These are phyloP conservation scores for Selaginella tamariscina DNA, from an alignment of 75 land plant genomes.

Conservation along the genomic window DNA sequence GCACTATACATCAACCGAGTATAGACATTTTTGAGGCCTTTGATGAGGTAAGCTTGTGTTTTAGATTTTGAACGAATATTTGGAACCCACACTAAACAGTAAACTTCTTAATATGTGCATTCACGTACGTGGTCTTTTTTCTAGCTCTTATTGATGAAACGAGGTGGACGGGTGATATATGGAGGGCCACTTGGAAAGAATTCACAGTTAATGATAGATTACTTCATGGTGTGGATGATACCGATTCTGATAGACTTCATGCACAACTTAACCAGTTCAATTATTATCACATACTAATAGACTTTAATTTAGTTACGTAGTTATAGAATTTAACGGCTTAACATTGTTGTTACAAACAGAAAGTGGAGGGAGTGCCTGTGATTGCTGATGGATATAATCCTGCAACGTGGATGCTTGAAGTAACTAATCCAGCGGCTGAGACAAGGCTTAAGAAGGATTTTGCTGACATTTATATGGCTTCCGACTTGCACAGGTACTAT, in stretches of 20 bases:
- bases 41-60: constrained; percentile 27
- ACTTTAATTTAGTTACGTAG: too few relatives aligned
- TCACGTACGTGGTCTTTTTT: too few relatives aligned
- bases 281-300: too few relatives aligned
- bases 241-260: not conserved
- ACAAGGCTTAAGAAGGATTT: not conserved
- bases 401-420: constrained; percentile 76
- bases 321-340: not conserved
- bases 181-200: constrained; percentile 24
- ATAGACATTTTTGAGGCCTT: constrained; percentile 34
- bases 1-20: constrained; percentile 34
- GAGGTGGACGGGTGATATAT: constrained; percentile 33
- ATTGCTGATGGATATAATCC: constrained; percentile 64
- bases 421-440: constrained; percentile 7
- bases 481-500: not conserved
- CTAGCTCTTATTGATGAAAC: constrained; percentile 28
- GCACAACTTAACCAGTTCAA: not conserved
- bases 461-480: not conserved
- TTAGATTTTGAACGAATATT: too few relatives aligned
- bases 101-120: too few relatives aligned
- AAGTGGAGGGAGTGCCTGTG: constrained; percentile 17
- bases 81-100: too few relatives aligned
- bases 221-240: constrained; percentile 17
- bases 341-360: not conserved
- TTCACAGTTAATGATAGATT: constrained; percentile 19